Base-by-base conservation (phyloP, 768 basidiomycete genomes). In the Leucogyrophana mollusca region DNA sequence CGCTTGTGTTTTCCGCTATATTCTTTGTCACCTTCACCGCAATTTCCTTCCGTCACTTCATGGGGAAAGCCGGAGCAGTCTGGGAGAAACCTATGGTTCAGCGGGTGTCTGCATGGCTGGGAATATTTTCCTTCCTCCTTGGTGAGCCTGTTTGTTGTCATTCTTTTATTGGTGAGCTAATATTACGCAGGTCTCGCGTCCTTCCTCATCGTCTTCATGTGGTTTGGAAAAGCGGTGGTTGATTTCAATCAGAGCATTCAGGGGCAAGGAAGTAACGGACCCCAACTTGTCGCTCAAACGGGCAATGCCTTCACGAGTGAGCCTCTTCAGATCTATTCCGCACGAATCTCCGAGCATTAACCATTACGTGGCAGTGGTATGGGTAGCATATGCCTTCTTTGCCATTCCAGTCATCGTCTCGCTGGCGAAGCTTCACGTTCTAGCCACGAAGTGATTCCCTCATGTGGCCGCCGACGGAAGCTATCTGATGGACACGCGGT, bases 291-390 rank as follows among this genome's bases (percentile, higher is more conserved):
- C 35, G 88, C 89, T 22, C 61, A 69, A 9, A 70, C 71, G n/a
- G 77, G 83, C 50, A 89, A 87, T 54, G 87, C 78, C 6, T 90
- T 90, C 52, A 83, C 80, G 35, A 87, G 88, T 90, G 51, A 57
- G 83, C 76, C 32, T 50, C 11, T 25, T 33, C 8, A 18, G 40
- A 18, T 47, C 2, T 9, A 22, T 39, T 35, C 18, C 34, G 37
- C 34, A n/a, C 1, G 32, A 9, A 27, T 30, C 32, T 32, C 53
- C 20, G 55, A 39, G 46, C 8, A 13, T 43, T 8, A 11, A 23
- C 11, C 4, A 37, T 20, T 25, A 42, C 38, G 18, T 13, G 38
- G 13, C 35, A 91, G 88, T 91, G 86, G 73, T 83, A 34, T 90
- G 84, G 80, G 80, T 89, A 16, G 87, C 78, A 13, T 88, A 87